Percentiles rank a stretch among this genome's conserved stretches.
Conservation (phyloP, 2,329 filamentous ascomycete genomes). For the Calonectria multiphialidica region DNA sequence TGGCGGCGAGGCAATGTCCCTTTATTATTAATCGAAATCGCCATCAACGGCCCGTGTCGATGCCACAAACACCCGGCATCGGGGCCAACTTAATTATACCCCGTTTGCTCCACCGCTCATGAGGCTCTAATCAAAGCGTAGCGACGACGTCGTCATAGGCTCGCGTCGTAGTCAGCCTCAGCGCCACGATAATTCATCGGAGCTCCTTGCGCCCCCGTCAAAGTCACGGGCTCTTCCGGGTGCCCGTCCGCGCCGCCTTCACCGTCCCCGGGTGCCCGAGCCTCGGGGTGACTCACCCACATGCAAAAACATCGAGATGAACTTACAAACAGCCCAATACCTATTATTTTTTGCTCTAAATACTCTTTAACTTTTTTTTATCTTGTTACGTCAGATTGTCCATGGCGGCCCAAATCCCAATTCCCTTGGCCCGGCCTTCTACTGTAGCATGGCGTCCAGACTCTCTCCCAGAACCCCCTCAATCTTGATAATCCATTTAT, state of each 20-base stretch:
- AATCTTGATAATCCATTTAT: slow-evolving; percentile 91
- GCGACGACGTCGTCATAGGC: not conserved
- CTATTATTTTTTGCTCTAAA: not conserved
- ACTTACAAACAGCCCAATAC: not conserved
- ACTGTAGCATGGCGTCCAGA: slow-evolving; percentile 92
- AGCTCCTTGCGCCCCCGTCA: slow-evolving; percentile 4
- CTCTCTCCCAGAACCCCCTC: slow-evolving; percentile 92
- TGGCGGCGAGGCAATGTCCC: not conserved
- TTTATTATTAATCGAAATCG: slow-evolving; percentile 3
- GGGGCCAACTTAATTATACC: slow-evolving; percentile 9
- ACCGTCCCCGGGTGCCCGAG: slow-evolving; percentile 32
- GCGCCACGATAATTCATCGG: slow-evolving; percentile 43
- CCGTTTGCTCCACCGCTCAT: not conserved
- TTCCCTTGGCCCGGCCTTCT: slow-evolving; percentile 46
- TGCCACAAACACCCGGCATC: not conserved
- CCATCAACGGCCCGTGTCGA: not conserved
- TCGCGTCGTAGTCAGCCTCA: slow-evolving; percentile 24
- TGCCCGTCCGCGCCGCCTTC: slow-evolving; percentile 19
- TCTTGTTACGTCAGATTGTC: slow-evolving; percentile 9
- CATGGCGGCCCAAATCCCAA: not conserved
- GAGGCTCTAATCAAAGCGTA: slow-evolving; percentile 4
- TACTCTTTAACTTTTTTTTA: not conserved
- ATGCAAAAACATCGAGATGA: slow-evolving; percentile 12
- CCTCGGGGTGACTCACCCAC: slow-evolving; percentile 9
- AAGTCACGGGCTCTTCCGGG: slow-evolving; percentile 32